These are phyloP conservation scores for Picocystis salinarum DNA, from an alignment of 139 green algal species.

Conservation along the genomic window DNA sequence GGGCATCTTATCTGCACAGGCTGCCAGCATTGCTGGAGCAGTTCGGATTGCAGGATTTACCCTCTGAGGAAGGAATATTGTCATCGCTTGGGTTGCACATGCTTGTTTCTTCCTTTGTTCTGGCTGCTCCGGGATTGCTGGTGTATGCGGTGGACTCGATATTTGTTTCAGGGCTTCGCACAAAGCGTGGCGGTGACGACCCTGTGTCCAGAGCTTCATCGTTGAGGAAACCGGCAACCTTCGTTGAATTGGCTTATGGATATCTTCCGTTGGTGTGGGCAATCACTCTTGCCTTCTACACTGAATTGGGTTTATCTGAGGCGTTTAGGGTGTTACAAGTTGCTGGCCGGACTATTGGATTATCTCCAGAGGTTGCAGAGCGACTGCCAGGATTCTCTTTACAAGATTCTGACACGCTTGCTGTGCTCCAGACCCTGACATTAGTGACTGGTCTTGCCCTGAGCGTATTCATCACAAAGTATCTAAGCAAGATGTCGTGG, in stretches of 20 bases:
- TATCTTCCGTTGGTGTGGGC: slow-evolving; percentile 46
- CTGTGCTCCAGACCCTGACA: slow-evolving; percentile 31
- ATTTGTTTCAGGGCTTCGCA: too few species aligned
- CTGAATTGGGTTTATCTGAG: slow-evolving; percentile 25
- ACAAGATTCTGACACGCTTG: too few species aligned
- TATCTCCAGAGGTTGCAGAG: too few species aligned
- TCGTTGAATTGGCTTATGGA: slow-evolving; percentile 36
- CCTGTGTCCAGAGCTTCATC: not conserved
- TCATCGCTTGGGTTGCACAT: slow-evolving; percentile 25
- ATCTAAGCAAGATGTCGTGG: slow-evolving; percentile 30
- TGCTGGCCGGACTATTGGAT: slow-evolving; percentile 8
- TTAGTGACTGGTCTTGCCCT: slow-evolving; percentile 21
- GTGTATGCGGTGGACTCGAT: slow-evolving; percentile 21
- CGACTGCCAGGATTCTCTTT: too few species aligned
- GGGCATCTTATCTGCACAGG: slow-evolving; percentile 7
- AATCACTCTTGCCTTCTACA: slow-evolving; percentile 35
- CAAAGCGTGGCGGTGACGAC: too few species aligned
- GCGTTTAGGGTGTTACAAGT: slow-evolving; percentile 26
- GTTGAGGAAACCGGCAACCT: slow-evolving; percentile 9
- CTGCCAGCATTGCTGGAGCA: too few species aligned
- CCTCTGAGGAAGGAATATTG: slow-evolving; percentile 3
- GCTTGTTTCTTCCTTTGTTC: slow-evolving; percentile 13
- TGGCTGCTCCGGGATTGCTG: slow-evolving; percentile 19
- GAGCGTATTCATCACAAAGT: slow-evolving; percentile 27
- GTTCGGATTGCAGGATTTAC: too few species aligned